Conservation (phyloP, 495 filamentous ascomycete genomes). For the Rostrohypoxylon terebratum region DNA sequence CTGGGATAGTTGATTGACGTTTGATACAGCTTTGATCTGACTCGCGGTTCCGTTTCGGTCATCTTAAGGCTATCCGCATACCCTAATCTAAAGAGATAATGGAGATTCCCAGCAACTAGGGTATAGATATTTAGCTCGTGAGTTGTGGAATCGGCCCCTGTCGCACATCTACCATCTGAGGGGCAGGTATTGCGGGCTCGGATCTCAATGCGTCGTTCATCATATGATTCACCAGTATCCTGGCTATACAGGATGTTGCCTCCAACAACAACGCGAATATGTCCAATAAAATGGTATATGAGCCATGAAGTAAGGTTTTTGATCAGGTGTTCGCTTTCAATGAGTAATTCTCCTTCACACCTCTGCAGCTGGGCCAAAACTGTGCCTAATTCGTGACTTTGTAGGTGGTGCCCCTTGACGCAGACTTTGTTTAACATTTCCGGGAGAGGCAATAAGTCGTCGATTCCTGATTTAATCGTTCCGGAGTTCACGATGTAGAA, state of each 20-base stretch:
- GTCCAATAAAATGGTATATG: background rate
- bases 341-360: slow-evolving; percentile 1
- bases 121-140: background rate
- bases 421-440: background rate
- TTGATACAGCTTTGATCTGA: background rate
- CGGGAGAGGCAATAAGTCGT: background rate
- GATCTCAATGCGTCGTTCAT: background rate
- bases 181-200: background rate
- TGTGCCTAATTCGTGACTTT: slow-evolving; percentile 1
- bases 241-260: background rate
- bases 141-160: background rate
- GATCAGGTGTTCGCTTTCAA: slow-evolving; percentile 5
- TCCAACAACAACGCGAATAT: background rate
- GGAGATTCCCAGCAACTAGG: background rate
- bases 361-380: background rate
- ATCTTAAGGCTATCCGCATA: background rate
- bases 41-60: background rate
- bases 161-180: background rate
- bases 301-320: background rate
- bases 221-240: background rate
- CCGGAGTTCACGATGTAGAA: background rate
- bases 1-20: background rate
- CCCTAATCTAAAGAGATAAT: background rate
- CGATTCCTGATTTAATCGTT: background rate
- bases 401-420: background rate